These are phyloP conservation scores for Aureobasidium sp. DNA, from an alignment of 2,329 filamentous ascomycete genomes.

Conservation along the genomic window DNA sequence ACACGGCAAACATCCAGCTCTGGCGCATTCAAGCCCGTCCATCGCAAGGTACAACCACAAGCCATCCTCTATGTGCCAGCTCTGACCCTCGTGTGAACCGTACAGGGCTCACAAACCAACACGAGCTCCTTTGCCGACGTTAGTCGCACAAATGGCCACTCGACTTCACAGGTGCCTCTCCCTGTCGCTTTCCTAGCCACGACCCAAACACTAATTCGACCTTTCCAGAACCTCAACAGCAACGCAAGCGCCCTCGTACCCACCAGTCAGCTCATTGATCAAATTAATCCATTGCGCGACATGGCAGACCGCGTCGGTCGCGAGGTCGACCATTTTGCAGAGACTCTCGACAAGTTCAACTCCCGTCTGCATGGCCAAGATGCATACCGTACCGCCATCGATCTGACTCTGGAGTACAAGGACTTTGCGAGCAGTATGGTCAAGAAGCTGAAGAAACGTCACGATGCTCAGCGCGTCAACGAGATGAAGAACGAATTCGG, in stretches of 20 bases:
- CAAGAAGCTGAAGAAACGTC: slow-evolving; percentile 36
- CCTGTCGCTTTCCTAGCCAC: background rate
- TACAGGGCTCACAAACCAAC: background rate
- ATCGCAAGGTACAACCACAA: slow-evolving; percentile 12
- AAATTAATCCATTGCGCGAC: slow-evolving; percentile 52
- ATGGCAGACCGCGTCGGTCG: slow-evolving; percentile 62
- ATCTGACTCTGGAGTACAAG: slow-evolving; percentile 44
- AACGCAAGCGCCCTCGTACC: slow-evolving; percentile 16
- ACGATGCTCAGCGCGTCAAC: slow-evolving; percentile 30
- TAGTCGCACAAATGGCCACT: background rate
- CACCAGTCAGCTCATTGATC: slow-evolving; percentile 41
- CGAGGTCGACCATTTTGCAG: slow-evolving; percentile 82
- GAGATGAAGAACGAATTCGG: slow-evolving; percentile 25
- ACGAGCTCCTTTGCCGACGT: background rate
- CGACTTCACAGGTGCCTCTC: background rate
- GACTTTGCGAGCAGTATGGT: slow-evolving; percentile 46
- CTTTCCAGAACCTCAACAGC: background rate
- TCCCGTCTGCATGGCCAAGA: slow-evolving; percentile 40
- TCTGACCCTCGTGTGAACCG: background rate
- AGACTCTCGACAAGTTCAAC: slow-evolving; percentile 67
- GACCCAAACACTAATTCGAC: background rate
- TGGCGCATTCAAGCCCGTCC: slow-evolving; percentile 9
- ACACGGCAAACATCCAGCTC: background rate
- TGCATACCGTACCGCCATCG: slow-evolving; percentile 55
- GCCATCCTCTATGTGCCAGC: too few species aligned